Conservation (phyloP, 2,329 filamentous ascomycete genomes). For the Colletotrichum gigasporum region DNA sequence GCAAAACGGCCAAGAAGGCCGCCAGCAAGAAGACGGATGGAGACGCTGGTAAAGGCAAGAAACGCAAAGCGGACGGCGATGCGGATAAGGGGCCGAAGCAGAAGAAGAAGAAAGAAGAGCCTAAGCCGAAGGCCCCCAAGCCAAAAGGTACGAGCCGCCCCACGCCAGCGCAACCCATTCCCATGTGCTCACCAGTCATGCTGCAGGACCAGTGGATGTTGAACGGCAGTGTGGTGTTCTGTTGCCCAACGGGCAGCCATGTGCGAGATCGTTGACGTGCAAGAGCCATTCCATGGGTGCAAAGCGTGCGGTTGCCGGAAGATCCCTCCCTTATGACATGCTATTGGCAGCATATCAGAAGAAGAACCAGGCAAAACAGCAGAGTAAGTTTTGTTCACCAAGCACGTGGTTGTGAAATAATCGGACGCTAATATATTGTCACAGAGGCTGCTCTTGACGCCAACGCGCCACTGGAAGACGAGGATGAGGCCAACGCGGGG, state of each 20-base stretch:
- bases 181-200: background rate
- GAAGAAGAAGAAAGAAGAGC: conserved; percentile 96
- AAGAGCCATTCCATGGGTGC: conserved; percentile 97
- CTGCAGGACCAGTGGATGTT: conserved; percentile 83
- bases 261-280: conserved; percentile 88
- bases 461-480: conserved; percentile 88
- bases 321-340: conserved; percentile 93
- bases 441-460: conserved; percentile 93
- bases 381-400: conserved; percentile 70
- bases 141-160: conserved; percentile 70
- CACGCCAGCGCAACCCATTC: background rate
- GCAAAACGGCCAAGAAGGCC: conserved; percentile 67
- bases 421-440: conserved; percentile 18
- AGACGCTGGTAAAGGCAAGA: conserved; percentile 74
- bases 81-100: conserved; percentile 85
- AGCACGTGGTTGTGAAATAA: background rate
- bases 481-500: conserved; percentile 80
- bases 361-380: conserved; percentile 98
- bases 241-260: conserved; percentile 85
- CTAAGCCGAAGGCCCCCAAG: conserved; percentile 83
- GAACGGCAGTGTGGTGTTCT: conserved; percentile 93
- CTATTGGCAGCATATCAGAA: conserved; percentile 89
- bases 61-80: conserved; percentile 79
- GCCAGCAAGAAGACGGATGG: conserved; percentile 71
- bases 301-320: conserved; percentile 86